A percentile compares a stretch with the other conserved stretches of the same genome.
phyloP scores from a whole-genome alignment of 2,329 filamentous ascomycete species.

The Microcyclospora tardicrescens region DNA sequence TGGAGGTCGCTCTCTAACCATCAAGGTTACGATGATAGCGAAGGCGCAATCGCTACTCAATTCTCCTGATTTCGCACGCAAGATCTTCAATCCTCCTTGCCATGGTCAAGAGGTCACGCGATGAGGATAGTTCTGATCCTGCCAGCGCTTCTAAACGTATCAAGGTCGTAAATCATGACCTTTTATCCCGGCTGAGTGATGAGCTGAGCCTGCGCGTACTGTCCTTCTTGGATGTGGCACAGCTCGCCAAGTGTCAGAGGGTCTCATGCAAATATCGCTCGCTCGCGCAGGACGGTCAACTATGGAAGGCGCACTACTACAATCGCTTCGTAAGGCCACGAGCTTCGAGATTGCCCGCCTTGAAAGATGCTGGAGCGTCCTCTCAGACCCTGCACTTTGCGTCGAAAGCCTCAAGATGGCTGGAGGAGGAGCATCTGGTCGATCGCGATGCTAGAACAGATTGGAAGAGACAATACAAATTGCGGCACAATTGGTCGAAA shows the following conservation, averaged over 20 bases:
- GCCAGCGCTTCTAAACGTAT: conserved; percentile 33
- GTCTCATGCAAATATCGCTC: conserved; percentile 64
- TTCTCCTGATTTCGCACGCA: neutral
- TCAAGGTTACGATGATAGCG: no score
- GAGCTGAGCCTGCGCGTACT: conserved; percentile 79
- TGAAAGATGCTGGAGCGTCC: conserved; percentile 31
- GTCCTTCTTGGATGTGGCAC: conserved; percentile 56
- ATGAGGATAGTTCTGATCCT: conserved; percentile 14
- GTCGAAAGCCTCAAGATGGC: conserved; percentile 46
- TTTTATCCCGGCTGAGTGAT: conserved; percentile 64
- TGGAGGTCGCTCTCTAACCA: no score
- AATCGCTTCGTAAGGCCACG: conserved; percentile 72
- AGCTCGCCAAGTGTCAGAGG: conserved; percentile 52
- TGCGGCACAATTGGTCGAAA: conserved; percentile 81
- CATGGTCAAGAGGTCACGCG: conserved; percentile 28
- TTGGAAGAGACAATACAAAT: conserved; percentile 81
- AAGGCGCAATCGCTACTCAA: neutral
- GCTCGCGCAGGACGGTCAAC: conserved; percentile 66
- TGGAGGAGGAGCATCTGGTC: conserved; percentile 47
- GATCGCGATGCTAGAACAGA: conserved; percentile 42
- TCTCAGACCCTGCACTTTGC: conserved; percentile 36
- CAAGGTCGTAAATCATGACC: conserved; percentile 38
- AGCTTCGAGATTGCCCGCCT: conserved; percentile 60
- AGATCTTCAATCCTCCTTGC: neutral
- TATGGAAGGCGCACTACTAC: conserved; percentile 89